Conservation (phyloP, 2,329 filamentous ascomycete species). For the Didymella sp. region DNA sequence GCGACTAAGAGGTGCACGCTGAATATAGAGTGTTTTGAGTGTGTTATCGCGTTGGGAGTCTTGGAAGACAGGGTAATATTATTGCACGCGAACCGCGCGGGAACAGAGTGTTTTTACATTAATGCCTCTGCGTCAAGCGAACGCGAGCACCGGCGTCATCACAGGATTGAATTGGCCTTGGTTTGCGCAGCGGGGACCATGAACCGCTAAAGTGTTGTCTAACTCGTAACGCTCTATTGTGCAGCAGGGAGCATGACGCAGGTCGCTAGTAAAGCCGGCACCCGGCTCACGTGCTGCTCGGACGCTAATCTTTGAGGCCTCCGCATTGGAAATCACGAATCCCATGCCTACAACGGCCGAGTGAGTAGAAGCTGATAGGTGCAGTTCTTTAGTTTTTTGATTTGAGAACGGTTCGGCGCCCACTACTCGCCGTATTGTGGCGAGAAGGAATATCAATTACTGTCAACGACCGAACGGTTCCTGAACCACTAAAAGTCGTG, state of each 20-base stretch:
- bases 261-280: slow-evolving; percentile 14
- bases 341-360: slow-evolving; percentile 14
- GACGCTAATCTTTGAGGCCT: slow-evolving; percentile 17
- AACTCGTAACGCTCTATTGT: slow-evolving; percentile 17
- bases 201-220: slow-evolving; percentile 16
- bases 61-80: slow-evolving; percentile 9
- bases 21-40: slow-evolving; percentile 14
- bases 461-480: slow-evolving; percentile 2
- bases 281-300: slow-evolving; percentile 13
- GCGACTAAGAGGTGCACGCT: slow-evolving; percentile 20
- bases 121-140: slow-evolving; percentile 3
- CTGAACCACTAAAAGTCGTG: slow-evolving; percentile 12
- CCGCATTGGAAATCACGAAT: slow-evolving; percentile 15
- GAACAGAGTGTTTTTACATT: slow-evolving; percentile 12
- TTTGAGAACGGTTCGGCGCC: not conserved
- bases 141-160: slow-evolving; percentile 13
- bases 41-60: slow-evolving; percentile 14
- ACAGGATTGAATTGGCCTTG: slow-evolving; percentile 12
- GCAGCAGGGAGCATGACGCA: slow-evolving; percentile 19
- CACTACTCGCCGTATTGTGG: slow-evolving; percentile 7
- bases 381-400: not conserved
- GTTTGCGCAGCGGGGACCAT: slow-evolving; percentile 12
- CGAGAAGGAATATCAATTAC: slow-evolving; percentile 3
- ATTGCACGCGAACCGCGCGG: slow-evolving; percentile 2
- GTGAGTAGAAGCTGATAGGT: slow-evolving; percentile 4